Evolutionary conservation across 495 filamentous ascomycete species (phyloP).

Genomic region (Penicillium samsonianum): DNA sequence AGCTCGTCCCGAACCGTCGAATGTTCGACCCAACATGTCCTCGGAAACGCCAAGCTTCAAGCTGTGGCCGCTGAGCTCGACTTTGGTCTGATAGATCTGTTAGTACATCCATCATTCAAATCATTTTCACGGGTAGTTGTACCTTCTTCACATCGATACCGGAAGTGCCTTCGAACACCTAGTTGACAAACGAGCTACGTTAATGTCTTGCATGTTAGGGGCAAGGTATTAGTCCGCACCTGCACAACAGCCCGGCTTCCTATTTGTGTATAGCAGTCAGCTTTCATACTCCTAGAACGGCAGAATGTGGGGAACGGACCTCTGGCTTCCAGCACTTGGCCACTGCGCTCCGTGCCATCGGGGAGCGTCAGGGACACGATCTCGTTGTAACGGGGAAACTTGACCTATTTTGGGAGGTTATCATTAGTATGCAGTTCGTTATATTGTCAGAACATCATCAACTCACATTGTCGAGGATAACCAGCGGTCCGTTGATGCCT

Average conservation of each 20-base stretch:
- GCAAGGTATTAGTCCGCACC: conserved; percentile 47
- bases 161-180: conserved; percentile 97
- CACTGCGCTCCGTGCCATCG: conserved; percentile 90
- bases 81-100: conserved; percentile 67
- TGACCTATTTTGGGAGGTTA: conserved; percentile 61
- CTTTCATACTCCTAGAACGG: neutral
- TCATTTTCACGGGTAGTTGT: conserved; percentile 19
- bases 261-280: conserved; percentile 31
- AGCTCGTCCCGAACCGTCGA: conserved; percentile 94
- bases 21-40: conserved; percentile 98
- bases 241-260: conserved; percentile 91
- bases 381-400: conserved; percentile 96
- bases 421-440: conserved; percentile 13
- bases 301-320: conserved; percentile 53
- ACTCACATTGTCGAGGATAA: conserved; percentile 90
- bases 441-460: conserved; percentile 1
- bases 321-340: conserved; percentile 96
- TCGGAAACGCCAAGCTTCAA: conserved; percentile 98
- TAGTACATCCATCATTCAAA: conserved; percentile 18
- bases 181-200: conserved; percentile 27
- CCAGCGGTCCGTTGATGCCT: conserved; percentile 95
- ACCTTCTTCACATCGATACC: conserved; percentile 99
- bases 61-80: conserved; percentile 95
- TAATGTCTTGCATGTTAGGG: conserved; percentile 22
- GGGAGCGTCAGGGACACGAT: conserved; percentile 95